A percentile compares a stretch with the other conserved stretches of the same genome.
Conservation (phyloP, 2,329 filamentous ascomycete genomes). For the Phaeosphaeriaceae sp. region DNA sequence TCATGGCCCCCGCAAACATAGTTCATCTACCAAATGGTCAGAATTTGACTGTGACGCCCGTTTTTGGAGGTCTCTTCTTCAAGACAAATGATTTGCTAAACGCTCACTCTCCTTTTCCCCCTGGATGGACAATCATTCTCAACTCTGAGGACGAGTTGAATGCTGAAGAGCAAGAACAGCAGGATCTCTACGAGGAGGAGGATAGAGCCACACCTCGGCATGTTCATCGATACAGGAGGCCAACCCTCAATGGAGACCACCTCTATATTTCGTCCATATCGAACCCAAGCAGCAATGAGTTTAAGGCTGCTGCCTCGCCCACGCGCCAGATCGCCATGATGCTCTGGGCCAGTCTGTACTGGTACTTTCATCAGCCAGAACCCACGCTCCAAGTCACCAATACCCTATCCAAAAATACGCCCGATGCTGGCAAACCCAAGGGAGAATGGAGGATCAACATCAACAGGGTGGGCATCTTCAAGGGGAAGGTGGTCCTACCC, state of each 20-base stretch:
- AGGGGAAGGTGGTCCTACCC: constrained; percentile 79
- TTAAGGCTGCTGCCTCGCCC: constrained; percentile 78
- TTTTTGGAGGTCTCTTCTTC: constrained; percentile 92
- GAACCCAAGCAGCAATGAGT: constrained; percentile 79
- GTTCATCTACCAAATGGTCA: constrained; percentile 88
- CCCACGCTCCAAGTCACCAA: constrained; percentile 70
- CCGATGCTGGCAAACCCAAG: constrained; percentile 70
- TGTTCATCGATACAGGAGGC: constrained; percentile 71
- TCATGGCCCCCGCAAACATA: constrained; percentile 52
- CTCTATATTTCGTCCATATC: constrained; percentile 93
- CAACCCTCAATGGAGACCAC: constrained; percentile 79
- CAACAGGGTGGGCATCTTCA: constrained; percentile 85
- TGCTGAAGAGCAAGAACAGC: constrained; percentile 34
- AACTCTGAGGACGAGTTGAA: constrained; percentile 65
- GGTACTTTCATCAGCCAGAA: constrained; percentile 92
- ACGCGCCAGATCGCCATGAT: constrained; percentile 95
- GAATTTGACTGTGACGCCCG: constrained; percentile 77
- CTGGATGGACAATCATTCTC: constrained; percentile 89
- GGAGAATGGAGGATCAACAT: constrained; percentile 89
- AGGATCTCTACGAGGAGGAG: constrained; percentile 41
- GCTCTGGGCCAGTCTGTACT: constrained; percentile 92
- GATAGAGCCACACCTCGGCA: constrained; percentile 46
- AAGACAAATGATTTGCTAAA: constrained; percentile 77
- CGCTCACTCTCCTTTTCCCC: constrained; percentile 72
- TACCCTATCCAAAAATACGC: constrained; percentile 68